Base-by-base conservation (phyloP, 768 basidiomycete species). In the Boletellus ananiceps region DNA sequence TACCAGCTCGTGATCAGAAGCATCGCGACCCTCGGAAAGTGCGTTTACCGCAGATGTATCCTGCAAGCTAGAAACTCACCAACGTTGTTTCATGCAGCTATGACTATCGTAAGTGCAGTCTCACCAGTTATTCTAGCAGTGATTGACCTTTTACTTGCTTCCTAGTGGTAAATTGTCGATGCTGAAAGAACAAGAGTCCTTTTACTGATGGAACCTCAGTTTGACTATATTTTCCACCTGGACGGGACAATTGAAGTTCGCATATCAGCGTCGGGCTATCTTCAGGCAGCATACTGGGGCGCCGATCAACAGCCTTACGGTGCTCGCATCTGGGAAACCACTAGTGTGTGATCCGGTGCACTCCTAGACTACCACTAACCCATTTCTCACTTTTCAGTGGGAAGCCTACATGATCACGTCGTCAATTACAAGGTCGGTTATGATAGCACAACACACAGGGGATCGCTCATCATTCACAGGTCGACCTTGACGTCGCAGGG, bases 231-330 rank as follows among this genome's bases (percentile, higher is more conserved):
- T 2, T 84, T 84, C 71, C 75, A 79, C 49, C 60, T 83, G 15
- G 83, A 85, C 53, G 83, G 84, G 4, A 82, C 82, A 3, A 75
- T 86, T 19, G 83, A 86, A 67, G 80, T 84, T n/a, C 72, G 80
- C 2, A 29, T 84, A 15, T 84, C 82, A 8, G 83, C 84, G 0
- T 83, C 82, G 4, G 84, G 83, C 2, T 86, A 86, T 59, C 69
- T 85, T 46, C 83, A 84, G 66, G 82, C 79, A 38, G 81, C 78
- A 12, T 81, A 73, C 60, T 84, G 80, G 76, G 75, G 78, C 31
- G 51, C 69, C 1, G 60, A 70, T 15, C 76, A 82, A 63, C 68
- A 67, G 4, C 57, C 66, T 0, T 83, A 83, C 56, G 83, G 83
- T 0, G 70, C 74, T 21, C 73, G 71, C 14, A 82, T 86, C 40